Base-by-base conservation (phyloP, 768 basidiomycete genomes). In the Auricularia auricula-judae region DNA sequence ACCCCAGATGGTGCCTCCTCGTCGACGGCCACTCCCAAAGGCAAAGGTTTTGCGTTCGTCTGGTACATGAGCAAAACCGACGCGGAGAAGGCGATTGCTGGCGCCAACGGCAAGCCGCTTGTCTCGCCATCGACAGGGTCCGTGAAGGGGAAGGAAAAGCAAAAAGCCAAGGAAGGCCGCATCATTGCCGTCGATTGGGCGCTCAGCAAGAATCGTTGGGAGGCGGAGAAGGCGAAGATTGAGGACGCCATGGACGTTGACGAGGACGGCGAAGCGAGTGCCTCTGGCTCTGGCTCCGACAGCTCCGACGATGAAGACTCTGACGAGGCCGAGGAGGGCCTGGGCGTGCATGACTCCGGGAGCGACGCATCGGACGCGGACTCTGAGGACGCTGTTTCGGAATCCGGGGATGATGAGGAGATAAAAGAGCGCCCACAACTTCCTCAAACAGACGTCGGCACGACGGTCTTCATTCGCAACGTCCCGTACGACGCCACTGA, bases 111-210 rank as follows among this genome's bases (percentile, higher is more conserved):
- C 18, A 85, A 82, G 72, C 81, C 79, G 10, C 76, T 93, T 18
- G 63, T 66, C 65, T 66, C 62, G 11, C 67, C 62, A 64, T 71
- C 35, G 69, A 67, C 36, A 65, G 81, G 76, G 73, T 88, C 82
- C 78, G 89, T 82, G 73, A 78, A 80, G 70, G 78, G 76, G 65
- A 83, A 74, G 80, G 79, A 76, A 76, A 76, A 21, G 76, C 79
- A 66, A 72, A 75, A 72, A 0, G 76, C 73, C 1, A 74, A 74
- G 21, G 76, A 71, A 14, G 77, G 77, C 71, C 79, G 93, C 62
- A 77, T 85, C 16, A 90, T 96, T 44, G 93, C 93, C 5, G 96
- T 98, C 34, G 95, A 98, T 77, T 98, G 93, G 92, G 96, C 94
- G 3, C 74, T 98, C 72, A 92, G 93, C 73, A 96, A 97, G 76